Conservation (phyloP, 306 rosid genomes). For the Cucurbita pepo region DNA sequence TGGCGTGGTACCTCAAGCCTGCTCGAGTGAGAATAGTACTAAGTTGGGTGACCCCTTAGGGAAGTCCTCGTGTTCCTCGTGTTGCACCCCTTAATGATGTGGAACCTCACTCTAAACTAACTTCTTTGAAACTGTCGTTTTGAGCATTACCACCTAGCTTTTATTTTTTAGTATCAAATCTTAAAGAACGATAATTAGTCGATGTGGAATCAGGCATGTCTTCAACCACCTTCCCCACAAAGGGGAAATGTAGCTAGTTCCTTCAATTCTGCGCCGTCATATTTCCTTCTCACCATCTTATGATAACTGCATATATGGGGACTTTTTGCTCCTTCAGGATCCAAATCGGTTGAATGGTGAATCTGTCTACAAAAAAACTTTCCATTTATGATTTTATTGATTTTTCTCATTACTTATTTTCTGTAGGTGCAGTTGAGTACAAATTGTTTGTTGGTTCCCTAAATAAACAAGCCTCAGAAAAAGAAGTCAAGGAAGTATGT, state of each 20-base stretch:
- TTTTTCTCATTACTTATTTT: constrained; percentile 4
- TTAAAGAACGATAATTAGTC: background rate
- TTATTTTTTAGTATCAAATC: background rate
- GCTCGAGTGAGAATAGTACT: too few relatives aligned
- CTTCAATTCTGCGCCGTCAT: background rate
- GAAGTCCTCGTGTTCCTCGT: too few relatives aligned
- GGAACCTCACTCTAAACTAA: background rate
- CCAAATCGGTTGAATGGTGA: background rate
- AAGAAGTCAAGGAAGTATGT: constrained; percentile 89
- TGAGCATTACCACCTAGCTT: background rate
- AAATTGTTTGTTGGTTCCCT: constrained; percentile 92
- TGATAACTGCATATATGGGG: background rate
- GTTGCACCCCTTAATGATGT: too few relatives aligned
- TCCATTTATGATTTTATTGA: constrained; percentile 10
- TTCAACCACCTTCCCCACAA: background rate
- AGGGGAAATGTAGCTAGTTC: background rate
- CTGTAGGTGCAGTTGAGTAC: constrained; percentile 87
- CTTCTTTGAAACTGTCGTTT: background rate
- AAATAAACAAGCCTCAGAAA: constrained; percentile 70
- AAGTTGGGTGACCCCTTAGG: too few relatives aligned
- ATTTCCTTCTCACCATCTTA: background rate
- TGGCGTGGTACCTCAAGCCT: background rate
- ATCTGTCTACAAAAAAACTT: background rate
- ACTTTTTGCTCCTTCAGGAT: background rate
- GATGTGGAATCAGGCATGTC: background rate